Evolutionary conservation across 1,139 yeast species (phyloP), one percentile per base, ranked within the genome.

Genomic region (Sugiyamaella pinicola): DNA sequence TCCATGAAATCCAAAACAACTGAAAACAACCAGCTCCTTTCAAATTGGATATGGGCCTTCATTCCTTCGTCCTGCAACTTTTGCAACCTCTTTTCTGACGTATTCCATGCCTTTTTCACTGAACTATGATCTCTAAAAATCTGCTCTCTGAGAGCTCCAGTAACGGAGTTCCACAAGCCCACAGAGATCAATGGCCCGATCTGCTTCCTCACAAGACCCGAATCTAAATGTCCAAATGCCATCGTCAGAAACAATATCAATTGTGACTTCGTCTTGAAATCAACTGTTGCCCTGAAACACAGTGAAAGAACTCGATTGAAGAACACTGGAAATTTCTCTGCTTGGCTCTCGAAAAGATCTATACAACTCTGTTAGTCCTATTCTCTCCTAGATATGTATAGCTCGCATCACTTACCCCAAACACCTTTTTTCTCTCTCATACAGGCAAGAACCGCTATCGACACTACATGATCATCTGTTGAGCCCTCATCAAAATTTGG

Each of bases 151-250:
- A 45, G 42, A 10, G 31, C 47, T 24, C 61, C 60, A 15, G 58
- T 57, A 7, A 75, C 47, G 22, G 63, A 63, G 9, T 58, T 56
- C 80, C 78, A 77, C 0, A 70, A 64, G 3, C 68, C 58, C 6
- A 77, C 66, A 1, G 77, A 73, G 24, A 76, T 75, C 37, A 78
- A 52, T 1, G 74, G 74, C 1, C 69, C 68, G 1, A 70, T 46
- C 19, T 63, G 61, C 8, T 55, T 59, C 17, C 74, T 65, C 1
- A 74, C 59, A 0, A 46, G 21, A 0, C 60, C 54, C 1, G 55
- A 47, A 15, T 66, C 64, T 13, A 69, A 56, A 33, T 62, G 59
- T 6, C 55, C 56, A n/a, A 70, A 57, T 10, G 69, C 60, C 1
- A 52, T 42, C 3, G 57, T 49, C 44, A 73, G 46, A 43, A 72